Percentiles rank a stretch among this genome's conserved stretches.
Evolutionary conservation across 352 stramenopile genomes (phyloP).

Genomic region (Pythium dissotocum): DNA sequence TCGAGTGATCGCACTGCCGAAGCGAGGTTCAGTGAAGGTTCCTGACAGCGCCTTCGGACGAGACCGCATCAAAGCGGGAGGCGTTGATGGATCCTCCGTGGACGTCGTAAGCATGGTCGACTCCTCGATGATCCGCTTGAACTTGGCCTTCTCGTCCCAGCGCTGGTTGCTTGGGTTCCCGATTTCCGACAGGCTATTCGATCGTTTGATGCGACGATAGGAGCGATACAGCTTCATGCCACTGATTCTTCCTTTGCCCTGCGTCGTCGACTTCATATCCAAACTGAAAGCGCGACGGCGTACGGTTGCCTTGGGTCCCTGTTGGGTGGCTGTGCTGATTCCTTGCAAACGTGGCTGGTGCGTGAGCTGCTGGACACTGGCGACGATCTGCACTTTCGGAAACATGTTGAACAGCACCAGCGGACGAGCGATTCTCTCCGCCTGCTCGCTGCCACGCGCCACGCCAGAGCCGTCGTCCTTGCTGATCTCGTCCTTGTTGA

Average conservation of each 20-base stretch:
- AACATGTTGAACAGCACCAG: slow-evolving; percentile 80
- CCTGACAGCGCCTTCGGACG: slow-evolving; percentile 61
- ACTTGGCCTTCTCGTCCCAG: slow-evolving; percentile 66
- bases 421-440: slow-evolving; percentile 50
- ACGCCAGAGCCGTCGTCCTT: slow-evolving; percentile 39
- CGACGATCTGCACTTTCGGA: slow-evolving; percentile 82
- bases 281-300: slow-evolving; percentile 63
- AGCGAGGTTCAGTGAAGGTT: slow-evolving; percentile 61
- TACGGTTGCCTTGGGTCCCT: slow-evolving; percentile 26
- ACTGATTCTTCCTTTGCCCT: slow-evolving; percentile 37
- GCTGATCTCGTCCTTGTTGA: slow-evolving; percentile 81
- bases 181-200: slow-evolving; percentile 65
- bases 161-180: slow-evolving; percentile 70
- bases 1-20: slow-evolving; percentile 45
- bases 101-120: slow-evolving; percentile 57
- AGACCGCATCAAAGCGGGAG: slow-evolving; percentile 27
- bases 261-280: slow-evolving; percentile 33
- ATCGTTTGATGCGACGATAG: slow-evolving; percentile 52
- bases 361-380: slow-evolving; percentile 73
- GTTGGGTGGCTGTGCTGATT: slow-evolving; percentile 19
- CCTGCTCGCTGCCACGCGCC: slow-evolving; percentile 48
- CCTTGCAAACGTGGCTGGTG: slow-evolving; percentile 66
- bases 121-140: slow-evolving; percentile 69
- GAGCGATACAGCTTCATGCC: slow-evolving; percentile 34
- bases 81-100: slow-evolving; percentile 40